Evolutionary conservation across 139 green algal species (phyloP), one percentile per base, ranked within the genome.

Genomic region (Micractinium conductrix): DNA sequence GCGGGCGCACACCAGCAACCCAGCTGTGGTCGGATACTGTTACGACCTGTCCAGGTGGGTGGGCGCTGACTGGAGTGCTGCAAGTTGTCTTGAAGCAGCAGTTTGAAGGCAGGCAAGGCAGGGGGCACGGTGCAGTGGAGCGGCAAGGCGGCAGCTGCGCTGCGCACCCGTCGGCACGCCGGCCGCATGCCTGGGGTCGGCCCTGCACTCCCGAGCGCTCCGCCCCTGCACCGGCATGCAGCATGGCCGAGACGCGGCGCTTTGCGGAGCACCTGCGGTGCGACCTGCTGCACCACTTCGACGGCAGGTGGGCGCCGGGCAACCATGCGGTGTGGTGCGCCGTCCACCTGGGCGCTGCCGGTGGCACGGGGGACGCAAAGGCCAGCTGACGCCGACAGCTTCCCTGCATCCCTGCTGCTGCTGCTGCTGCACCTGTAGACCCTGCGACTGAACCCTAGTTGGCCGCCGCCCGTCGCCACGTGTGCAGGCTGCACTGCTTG

Each of bases 21-120:
- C 72, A 4, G 16, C 35, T 14, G 62, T 78, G 19, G 53, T 21
- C 55, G 50, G 48, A 4, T 79, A 84, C 67, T 55, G 62, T n/a
- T 79, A 84, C 48, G 88, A 94, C 78, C 67, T 95, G 65, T 78
- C 83, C 17, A 76, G n/a, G n/a, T n/a, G n/a, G n/a, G n/a, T n/a
- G n/a, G n/a, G n/a, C n/a, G n/a, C n/a, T n/a, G n/a, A n/a, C n/a
- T n/a, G n/a, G n/a, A n/a, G n/a, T n/a, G n/a, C n/a, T n/a, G n/a
- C n/a, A n/a, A n/a, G n/a, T n/a, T n/a, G n/a, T n/a, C n/a, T n/a
- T n/a, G n/a, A n/a, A n/a, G n/a, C n/a, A n/a, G n/a, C n/a, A n/a
- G n/a, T n/a, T n/a, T n/a, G n/a, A n/a, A n/a, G n/a, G n/a, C n/a
- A n/a, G n/a, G n/a, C n/a, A n/a, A n/a, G n/a, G n/a, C n/a, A n/a